Conservation (phyloP, 805 yeast species). For the Debaryomyces castellii region DNA sequence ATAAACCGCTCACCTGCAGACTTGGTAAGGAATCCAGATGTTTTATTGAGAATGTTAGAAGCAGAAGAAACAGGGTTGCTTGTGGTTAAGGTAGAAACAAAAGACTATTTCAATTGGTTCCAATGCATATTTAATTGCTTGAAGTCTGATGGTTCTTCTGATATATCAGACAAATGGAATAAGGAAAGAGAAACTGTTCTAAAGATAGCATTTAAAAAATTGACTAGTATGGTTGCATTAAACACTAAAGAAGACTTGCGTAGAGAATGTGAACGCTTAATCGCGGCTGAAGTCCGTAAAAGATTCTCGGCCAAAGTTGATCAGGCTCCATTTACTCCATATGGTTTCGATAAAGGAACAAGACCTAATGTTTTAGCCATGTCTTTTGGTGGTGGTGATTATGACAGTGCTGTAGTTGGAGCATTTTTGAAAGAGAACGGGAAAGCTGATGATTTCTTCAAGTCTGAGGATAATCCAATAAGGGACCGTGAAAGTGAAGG, state of each 20-base stretch:
- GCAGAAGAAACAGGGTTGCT: conserved; percentile 83
- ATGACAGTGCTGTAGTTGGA: conserved; percentile 83
- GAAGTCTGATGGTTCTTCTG: conserved; percentile 77
- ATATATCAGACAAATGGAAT: conserved; percentile 79
- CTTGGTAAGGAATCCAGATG: conserved; percentile 71
- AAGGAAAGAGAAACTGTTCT: conserved; percentile 66
- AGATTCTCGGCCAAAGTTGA: conserved; percentile 71
- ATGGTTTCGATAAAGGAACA: conserved; percentile 74
- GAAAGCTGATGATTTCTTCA: conserved; percentile 69
- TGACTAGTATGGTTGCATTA: conserved; percentile 64
- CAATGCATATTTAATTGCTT: conserved; percentile 46
- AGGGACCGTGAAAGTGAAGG: conserved; percentile 44
- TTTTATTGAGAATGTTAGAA: conserved; percentile 83
- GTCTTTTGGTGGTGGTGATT: conserved; percentile 84
- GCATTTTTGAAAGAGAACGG: conserved; percentile 79
- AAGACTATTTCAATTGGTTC: conserved; percentile 43
- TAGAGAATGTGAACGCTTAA: conserved; percentile 67
- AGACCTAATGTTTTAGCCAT: conserved; percentile 81
- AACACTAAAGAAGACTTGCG: conserved; percentile 83
- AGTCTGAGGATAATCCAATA: conserved; percentile 71
- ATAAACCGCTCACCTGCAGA: conserved; percentile 76
- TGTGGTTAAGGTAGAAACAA: conserved; percentile 57
- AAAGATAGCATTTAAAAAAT: conserved; percentile 62
- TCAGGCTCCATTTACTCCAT: conserved; percentile 91
- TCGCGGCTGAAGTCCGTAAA: conserved; percentile 69